A percentile compares a stretch with the other conserved stretches of the same genome.
phyloP scores from a whole-genome alignment of 306 rosid species.

The Vigna reflexopilosa region DNA sequence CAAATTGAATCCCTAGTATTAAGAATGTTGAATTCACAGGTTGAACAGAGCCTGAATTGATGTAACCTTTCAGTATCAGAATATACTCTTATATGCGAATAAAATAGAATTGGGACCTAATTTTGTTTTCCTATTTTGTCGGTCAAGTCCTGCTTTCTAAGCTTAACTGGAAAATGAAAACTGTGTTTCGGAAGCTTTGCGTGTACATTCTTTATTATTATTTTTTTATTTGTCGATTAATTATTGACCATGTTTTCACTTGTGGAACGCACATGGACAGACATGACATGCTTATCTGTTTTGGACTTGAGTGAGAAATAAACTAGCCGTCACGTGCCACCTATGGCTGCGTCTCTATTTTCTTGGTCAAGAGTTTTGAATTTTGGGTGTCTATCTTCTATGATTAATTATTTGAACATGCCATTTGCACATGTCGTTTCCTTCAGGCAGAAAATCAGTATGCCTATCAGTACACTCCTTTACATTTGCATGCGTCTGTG shows the following conservation, averaged over 20 bases:
- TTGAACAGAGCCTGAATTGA: neutral
- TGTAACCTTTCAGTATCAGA: too few relatives aligned
- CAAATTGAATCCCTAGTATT: neutral
- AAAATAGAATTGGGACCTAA: neutral
- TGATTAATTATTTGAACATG: slow-evolving; percentile 26
- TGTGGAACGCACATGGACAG: neutral
- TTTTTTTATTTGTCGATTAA: neutral
- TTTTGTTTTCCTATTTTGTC: neutral
- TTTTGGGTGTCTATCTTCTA: neutral
- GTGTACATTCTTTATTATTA: neutral
- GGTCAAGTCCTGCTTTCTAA: neutral
- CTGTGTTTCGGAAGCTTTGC: neutral
- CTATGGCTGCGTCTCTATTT: slow-evolving; percentile 35
- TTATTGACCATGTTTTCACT: slow-evolving; percentile 3
- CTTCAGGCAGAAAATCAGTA: slow-evolving; percentile 10
- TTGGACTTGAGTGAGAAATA: slow-evolving; percentile 22
- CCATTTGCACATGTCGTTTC: slow-evolving; percentile 17
- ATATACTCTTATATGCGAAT: too few relatives aligned
- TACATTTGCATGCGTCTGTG: neutral
- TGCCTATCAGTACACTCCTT: neutral
- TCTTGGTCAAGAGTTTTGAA: slow-evolving; percentile 11
- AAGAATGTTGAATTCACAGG: neutral
- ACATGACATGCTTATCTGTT: slow-evolving; percentile 43
- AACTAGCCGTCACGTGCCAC: slow-evolving; percentile 14
- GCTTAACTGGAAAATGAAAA: neutral